Conservation (phyloP, 2,329 filamentous ascomycete genomes). For the Microdochium bolleyi region DNA sequence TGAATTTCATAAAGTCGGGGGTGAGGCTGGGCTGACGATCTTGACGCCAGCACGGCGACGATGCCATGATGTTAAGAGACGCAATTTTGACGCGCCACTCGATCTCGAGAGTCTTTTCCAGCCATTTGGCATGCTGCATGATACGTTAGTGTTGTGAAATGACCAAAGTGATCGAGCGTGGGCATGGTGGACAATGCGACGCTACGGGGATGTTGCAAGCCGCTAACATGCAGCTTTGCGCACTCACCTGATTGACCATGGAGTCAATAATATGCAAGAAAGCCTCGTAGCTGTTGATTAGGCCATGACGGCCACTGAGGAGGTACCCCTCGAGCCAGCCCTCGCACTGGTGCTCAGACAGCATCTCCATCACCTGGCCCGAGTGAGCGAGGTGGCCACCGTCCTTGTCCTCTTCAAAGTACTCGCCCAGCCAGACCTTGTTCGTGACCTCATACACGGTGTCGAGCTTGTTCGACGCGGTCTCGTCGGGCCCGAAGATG, state of each 20-base stretch:
- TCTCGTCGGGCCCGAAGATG: conserved; percentile 73
- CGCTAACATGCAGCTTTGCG: not conserved
- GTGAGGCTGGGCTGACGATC: conserved; percentile 36
- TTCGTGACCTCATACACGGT: conserved; percentile 66
- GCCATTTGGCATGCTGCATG: conserved; percentile 69
- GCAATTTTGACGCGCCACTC: conserved; percentile 68
- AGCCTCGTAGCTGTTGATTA: conserved; percentile 76
- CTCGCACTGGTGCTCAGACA: conserved; percentile 74
- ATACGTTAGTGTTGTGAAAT: conserved; percentile 5
- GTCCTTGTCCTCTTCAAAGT: conserved; percentile 67
- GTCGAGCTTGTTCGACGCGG: conserved; percentile 70
- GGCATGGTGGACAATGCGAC: too few species aligned
- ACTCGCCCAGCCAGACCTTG: conserved; percentile 75
- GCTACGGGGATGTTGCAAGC: not conserved
- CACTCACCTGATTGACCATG: conserved; percentile 65
- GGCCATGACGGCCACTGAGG: conserved; percentile 64
- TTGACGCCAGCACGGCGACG: conserved; percentile 73
- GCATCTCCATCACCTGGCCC: conserved; percentile 75
- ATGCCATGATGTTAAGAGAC: conserved; percentile 73
- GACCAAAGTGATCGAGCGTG: too few species aligned
- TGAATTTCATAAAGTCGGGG: not conserved
- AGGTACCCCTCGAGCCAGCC: conserved; percentile 77
- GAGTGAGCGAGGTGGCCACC: conserved; percentile 63
- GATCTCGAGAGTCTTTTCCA: conserved; percentile 74
- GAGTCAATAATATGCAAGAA: conserved; percentile 80